Percentiles rank a stretch among this genome's conserved stretches.
These are phyloP conservation scores for Rhizopus arrhizus DNA, from an alignment of 371 early-diverging fungal genomes.

Conservation along the genomic window DNA sequence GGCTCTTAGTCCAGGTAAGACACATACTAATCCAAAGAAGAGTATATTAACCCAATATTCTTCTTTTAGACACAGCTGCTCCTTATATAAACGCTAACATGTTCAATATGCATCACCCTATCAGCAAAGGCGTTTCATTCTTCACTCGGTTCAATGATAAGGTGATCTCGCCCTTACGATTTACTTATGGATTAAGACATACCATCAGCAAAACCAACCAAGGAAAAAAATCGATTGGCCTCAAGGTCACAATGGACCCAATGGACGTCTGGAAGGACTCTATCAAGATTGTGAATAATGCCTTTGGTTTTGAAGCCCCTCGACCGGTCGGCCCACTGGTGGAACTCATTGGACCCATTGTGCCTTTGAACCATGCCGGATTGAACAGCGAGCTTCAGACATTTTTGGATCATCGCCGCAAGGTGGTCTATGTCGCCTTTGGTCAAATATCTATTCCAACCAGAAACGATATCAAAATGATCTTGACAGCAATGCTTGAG, in stretches of 20 bases:
- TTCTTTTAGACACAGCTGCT: conserved; percentile 1
- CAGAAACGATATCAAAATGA: conserved; percentile 7
- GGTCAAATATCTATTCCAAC: conserved; percentile 28
- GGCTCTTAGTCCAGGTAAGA: neutral
- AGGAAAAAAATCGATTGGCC: neutral
- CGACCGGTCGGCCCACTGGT: conserved; percentile 39
- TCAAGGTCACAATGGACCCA: neutral
- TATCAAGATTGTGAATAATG: conserved; percentile 29
- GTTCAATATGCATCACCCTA: neutral
- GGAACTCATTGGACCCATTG: conserved; percentile 37
- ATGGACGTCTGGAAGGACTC: neutral
- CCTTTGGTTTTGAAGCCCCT: conserved; percentile 30
- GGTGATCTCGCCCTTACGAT: neutral
- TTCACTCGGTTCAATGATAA: neutral
- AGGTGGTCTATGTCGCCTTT: conserved; percentile 46
- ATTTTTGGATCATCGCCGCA: conserved; percentile 24
- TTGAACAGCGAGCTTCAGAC: conserved; percentile 11
- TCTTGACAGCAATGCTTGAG: conserved; percentile 30
- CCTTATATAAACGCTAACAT: conserved; percentile 13
- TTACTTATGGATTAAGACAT: neutral
- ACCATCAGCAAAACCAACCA: neutral
- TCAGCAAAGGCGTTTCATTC: neutral
- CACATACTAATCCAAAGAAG: neutral
- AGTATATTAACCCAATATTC: neutral
- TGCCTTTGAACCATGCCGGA: conserved; percentile 21